Base-by-base conservation (phyloP, 2,329 filamentous ascomycete species). In the Fusarium euwallaceae region DNA sequence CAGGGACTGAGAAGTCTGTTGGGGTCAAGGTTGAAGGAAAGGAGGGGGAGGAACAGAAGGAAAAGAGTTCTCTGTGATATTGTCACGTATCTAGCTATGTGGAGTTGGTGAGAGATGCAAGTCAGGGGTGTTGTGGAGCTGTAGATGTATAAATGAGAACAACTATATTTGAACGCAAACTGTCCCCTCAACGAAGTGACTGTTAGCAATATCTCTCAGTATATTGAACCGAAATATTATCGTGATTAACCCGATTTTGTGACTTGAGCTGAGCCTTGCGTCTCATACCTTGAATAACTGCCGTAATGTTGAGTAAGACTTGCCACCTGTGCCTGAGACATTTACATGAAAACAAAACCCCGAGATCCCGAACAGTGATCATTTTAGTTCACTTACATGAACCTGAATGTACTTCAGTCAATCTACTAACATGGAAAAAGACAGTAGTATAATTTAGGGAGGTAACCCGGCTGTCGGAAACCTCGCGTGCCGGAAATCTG, bases 51-150 rank as follows among this genome's bases (percentile, higher is more conserved):
- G 37, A n/a, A 8, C n/a, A 61, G 4, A 27, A 61, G 16, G 34
- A 51, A 9, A 12, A 34, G 3, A 51, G 65, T 37, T 34, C 22
- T 12, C 48, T 61, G 61, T 43, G 8, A 70, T 70, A 29, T 61
- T 65, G 43, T 43, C 4, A 66, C 66, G 41, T 65, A 14, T 2
- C 32, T 34, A 34, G 32, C 11, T 34, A 48, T n/a, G 29, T 14
- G 51, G 51, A 34, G 20, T 53, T 53, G 27, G n/a, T 12, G 55
- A 22, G 20, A 48, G 20, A n/a, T 22, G 24, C 12, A 11, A 12
- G 20, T 37, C 11, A 5, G n/a, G 22, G 45, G 24, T 20, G 22
- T 29, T 16, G 22, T 24, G 3, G n/a, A 6, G 10, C 2, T 32
- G 12, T 62, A 24, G 34, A 17, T 37, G 11, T 6, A 12, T 11